Evolutionary conservation across 352 stramenopile genomes (phyloP), one percentile per base, ranked within the genome.

Genomic region (Pythium biforme): DNA sequence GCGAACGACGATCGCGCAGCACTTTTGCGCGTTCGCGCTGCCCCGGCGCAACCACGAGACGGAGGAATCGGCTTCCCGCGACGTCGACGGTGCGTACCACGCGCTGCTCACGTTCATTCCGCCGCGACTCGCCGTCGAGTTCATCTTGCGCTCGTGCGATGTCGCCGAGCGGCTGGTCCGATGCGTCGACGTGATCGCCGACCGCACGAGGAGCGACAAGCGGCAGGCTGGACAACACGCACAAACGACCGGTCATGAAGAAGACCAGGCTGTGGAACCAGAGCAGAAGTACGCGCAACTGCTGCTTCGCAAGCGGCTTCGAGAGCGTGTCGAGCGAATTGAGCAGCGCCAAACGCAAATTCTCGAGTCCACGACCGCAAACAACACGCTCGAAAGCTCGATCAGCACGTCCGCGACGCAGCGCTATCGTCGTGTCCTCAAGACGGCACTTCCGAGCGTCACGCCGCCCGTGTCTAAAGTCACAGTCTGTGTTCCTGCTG

Each of bases 11-110:
- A 58, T 66, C 23, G 33, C 29, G 6, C 64, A 71, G 26, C 57
- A 71, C 27, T 71, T 71, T 31, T 37, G 12, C 25, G 22, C 57
- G 11, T 71, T 71, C 40, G 64, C 47, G 4, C 23, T 70, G 0
- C 19, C 47, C 9, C 47, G 34, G 25, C 48, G 48, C 23, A 41
- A 25, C 7, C 4, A 4, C 22, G 37, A 17, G 2, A 4, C 43
- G 9, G 15, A 17, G n/a, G 27, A 47, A 26, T 12, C 25, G 4
- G 15, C n/a, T n/a, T n/a, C 39, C 19, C 11, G 17, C 10, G 45
- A 62, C 22, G 20, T 6, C 9, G 62, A 69, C 40, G 43, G 23
- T 15, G 55, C 53, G 6, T 69, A 69, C 39, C 50, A 69, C 50
- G n/a, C 19, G 12, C 29, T 64, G 10, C 37, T 63, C 1, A 61